Evolutionary conservation across 208 protist species (phyloP).

Genomic region (Strigomonas galati): DNA sequence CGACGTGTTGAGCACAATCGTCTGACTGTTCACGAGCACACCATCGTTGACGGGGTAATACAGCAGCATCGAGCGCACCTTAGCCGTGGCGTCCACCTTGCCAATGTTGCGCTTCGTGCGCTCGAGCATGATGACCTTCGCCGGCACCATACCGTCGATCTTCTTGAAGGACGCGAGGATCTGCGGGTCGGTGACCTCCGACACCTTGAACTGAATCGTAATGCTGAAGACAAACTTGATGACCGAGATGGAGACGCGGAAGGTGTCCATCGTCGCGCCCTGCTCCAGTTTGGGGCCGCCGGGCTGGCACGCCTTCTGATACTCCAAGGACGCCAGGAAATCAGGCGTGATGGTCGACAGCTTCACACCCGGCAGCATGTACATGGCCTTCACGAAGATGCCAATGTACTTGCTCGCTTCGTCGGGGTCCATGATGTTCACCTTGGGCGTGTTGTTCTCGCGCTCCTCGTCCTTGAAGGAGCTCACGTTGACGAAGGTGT

Average conservation of each 20-base stretch:
- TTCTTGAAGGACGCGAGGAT: conserved; percentile 43
- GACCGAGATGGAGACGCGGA: conserved; percentile 64
- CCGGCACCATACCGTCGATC: conserved; percentile 71
- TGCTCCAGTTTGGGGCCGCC: conserved; percentile 63
- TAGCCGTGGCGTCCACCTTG: conserved; percentile 82
- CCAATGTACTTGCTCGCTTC: conserved; percentile 65
- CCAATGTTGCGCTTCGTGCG: conserved; percentile 79
- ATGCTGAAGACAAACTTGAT: conserved; percentile 85
- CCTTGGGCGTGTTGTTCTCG: conserved; percentile 78
- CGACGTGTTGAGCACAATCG: conserved; percentile 82
- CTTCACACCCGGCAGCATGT: conserved; percentile 73
- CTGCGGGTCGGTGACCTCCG: conserved; percentile 64
- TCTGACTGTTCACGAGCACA: conserved; percentile 77
- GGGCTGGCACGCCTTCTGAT: conserved; percentile 82
- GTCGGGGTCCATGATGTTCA: conserved; percentile 51
- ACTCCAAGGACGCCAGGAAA: conserved; percentile 70
- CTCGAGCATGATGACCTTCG: conserved; percentile 80
- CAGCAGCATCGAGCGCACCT: conserved; percentile 82
- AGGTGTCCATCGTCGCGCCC: conserved; percentile 56
- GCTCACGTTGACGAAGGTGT: conserved; percentile 71
- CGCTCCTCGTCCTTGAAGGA: conserved; percentile 63
- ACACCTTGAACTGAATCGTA: conserved; percentile 86
- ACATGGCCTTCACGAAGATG: conserved; percentile 87
- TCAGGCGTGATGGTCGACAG: conserved; percentile 50
- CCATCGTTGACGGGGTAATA: conserved; percentile 87